Conservation (phyloP, 1,139 yeast genomes). For the Saccharomyces hybrid region DNA sequence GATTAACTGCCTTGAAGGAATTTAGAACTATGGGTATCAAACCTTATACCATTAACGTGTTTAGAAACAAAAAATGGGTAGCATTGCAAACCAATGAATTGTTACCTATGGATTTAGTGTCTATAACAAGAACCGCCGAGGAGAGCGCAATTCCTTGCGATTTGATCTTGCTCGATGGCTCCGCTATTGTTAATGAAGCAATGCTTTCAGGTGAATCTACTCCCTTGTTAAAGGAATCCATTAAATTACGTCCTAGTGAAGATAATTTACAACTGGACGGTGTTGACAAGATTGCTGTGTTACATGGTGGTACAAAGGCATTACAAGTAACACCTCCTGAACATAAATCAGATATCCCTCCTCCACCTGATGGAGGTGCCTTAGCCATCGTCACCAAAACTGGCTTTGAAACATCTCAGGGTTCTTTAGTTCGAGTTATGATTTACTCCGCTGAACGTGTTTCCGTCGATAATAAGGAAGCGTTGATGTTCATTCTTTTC, state of each 20-base stretch:
- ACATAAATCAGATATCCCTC: slow-evolving; percentile 36
- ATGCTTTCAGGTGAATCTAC: slow-evolving; percentile 98
- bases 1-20: slow-evolving; percentile 89
- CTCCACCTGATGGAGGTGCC: slow-evolving; percentile 88
- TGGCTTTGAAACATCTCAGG: slow-evolving; percentile 97
- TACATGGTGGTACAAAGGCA: slow-evolving; percentile 96
- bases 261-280: slow-evolving; percentile 71
- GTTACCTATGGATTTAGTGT: slow-evolving; percentile 88
- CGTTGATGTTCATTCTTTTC: slow-evolving; percentile 84
- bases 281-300: slow-evolving; percentile 76
- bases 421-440: slow-evolving; percentile 96
- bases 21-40: slow-evolving; percentile 96
- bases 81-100: slow-evolving; percentile 64
- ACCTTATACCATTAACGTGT: slow-evolving; percentile 72
- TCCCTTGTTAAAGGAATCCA: slow-evolving; percentile 87
- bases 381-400: slow-evolving; percentile 85
- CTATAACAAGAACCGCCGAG: slow-evolving; percentile 79
- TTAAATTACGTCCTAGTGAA: slow-evolving; percentile 67
- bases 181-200: slow-evolving; percentile 93
- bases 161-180: slow-evolving; percentile 71
- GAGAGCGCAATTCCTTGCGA: slow-evolving; percentile 97
- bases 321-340: slow-evolving; percentile 78
- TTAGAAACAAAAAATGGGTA: slow-evolving; percentile 64
- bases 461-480: slow-evolving; percentile 92
- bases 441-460: slow-evolving; percentile 94